Evolutionary conservation across 2,329 filamentous ascomycete species (phyloP), one percentile per base, ranked within the genome.

Genomic region (Nannizziopsis barbatae): DNA sequence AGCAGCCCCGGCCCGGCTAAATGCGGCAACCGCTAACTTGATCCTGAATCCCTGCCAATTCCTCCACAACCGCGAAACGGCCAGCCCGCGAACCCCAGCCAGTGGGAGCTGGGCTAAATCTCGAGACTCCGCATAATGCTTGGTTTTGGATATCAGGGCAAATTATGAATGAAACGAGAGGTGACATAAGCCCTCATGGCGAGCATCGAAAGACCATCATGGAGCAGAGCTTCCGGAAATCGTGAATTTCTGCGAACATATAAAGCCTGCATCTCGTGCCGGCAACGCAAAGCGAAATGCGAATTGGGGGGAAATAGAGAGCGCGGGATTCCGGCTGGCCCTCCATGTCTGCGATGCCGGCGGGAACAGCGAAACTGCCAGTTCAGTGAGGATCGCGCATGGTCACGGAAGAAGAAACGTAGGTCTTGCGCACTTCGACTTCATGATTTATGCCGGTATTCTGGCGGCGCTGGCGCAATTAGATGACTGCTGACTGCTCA

Each of bases 221-320:
- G 51, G 51, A 52, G 51, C 37, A 49, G 57, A 50, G 51, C 53
- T 32, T 42, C 49, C 35, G 49, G 46, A 15, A 46, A 58, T 6
- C 51, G 57, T 53, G 62, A 70, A 45, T 74, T 72, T 57, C 70
- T 75, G 59, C 71, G 72, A 52, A 71, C 72, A 33, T 75, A 75
- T 68, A 75, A 75, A 59, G 73, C 73, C 17, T 75, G 73, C 58
- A 68, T 74, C 50, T 68, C 71, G 50, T 75, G 72, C 55, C 71
- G 72, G 44, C 69, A 73, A 55, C 65, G 71, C 45, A 75, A 75
- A 60, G 71, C 72, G 44, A 74, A 72, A 60, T 75, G 73, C 53
- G 71, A 75, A 35, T 58, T 74, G 20, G 66, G 66, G 9, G 66
- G 65, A 3, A 54, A 67, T 48, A 66, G 65, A 50, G 69, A 71